Evolutionary conservation across 208 protist species (phyloP).

Genomic region (Acanthamoeba lenticulata): DNA sequence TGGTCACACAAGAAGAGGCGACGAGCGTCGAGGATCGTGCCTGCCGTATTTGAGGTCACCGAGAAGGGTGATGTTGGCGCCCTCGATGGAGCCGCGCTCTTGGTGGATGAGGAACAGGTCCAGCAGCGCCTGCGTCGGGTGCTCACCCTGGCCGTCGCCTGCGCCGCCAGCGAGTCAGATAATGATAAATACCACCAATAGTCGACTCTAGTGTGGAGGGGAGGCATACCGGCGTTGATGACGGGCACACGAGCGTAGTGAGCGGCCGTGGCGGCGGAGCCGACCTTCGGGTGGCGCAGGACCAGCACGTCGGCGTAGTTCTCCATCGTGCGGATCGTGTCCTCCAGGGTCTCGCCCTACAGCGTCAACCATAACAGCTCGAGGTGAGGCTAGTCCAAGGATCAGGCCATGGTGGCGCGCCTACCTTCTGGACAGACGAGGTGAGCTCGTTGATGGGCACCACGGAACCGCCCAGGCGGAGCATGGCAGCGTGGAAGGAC

Average conservation of each 20-base stretch:
- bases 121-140: slow-evolving; percentile 94
- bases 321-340: slow-evolving; percentile 76
- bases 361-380: no score
- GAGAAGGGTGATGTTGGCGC: slow-evolving; percentile 93
- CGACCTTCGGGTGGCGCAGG: slow-evolving; percentile 94
- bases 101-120: slow-evolving; percentile 96
- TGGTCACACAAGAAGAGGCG: no score
- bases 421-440: slow-evolving; percentile 77
- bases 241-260: slow-evolving; percentile 85
- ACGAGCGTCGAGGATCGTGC: neutral
- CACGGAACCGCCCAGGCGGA: slow-evolving; percentile 85
- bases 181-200: neutral
- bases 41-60: slow-evolving; percentile 97
- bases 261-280: slow-evolving; percentile 87
- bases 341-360: slow-evolving; percentile 87
- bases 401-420: neutral
- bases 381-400: no score
- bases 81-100: slow-evolving; percentile 93
- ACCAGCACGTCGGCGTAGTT: slow-evolving; percentile 92
- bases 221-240: slow-evolving; percentile 93
- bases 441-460: slow-evolving; percentile 72
- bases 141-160: slow-evolving; percentile 96
- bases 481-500: slow-evolving; percentile 87
- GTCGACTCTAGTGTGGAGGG: no score
- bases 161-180: neutral